Conservation (phyloP, 1,284 basidiomycete species). For the Pascua guehoae region DNA sequence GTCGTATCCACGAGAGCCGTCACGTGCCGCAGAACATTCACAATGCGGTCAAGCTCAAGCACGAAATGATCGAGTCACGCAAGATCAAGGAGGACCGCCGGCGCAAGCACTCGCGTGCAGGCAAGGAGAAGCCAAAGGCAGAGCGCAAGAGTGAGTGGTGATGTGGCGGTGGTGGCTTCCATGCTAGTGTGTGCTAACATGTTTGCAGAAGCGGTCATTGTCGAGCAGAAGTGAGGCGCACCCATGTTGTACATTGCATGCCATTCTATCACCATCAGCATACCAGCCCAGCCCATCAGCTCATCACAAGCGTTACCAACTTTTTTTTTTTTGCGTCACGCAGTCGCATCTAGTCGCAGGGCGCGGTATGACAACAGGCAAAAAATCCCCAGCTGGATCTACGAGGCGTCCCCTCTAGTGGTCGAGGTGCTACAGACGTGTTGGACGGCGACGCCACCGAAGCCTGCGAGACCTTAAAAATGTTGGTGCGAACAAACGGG, state of each 20-base stretch:
- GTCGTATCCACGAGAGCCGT: conserved; percentile 75
- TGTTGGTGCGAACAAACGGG: too few relatives aligned
- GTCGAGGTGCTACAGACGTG: too few relatives aligned
- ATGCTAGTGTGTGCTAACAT: conserved; percentile 6
- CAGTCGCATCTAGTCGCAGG: background rate
- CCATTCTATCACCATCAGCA: conserved; percentile 6
- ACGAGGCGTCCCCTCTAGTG: too few relatives aligned
- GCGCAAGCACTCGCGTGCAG: conserved; percentile 77
- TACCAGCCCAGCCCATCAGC: too few relatives aligned
- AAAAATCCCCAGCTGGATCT: background rate
- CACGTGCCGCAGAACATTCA: conserved; percentile 88
- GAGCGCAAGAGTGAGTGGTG: conserved; percentile 68
- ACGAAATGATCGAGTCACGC: conserved; percentile 85
- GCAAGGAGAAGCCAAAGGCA: conserved; percentile 83
- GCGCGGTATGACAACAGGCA: background rate
- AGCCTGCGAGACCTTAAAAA: too few relatives aligned
- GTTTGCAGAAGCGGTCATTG: conserved; percentile 60
- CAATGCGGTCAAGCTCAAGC: conserved; percentile 80
- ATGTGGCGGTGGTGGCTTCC: background rate
- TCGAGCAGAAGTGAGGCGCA: conserved; percentile 62
- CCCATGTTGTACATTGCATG: conserved; percentile 24
- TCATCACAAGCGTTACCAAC: background rate
- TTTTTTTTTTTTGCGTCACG: background rate
- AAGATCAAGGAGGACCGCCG: conserved; percentile 92
- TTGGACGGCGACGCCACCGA: too few relatives aligned